These are phyloP conservation scores for Trifolium fragiferum DNA, from an alignment of 306 rosid species.

Conservation along the genomic window DNA sequence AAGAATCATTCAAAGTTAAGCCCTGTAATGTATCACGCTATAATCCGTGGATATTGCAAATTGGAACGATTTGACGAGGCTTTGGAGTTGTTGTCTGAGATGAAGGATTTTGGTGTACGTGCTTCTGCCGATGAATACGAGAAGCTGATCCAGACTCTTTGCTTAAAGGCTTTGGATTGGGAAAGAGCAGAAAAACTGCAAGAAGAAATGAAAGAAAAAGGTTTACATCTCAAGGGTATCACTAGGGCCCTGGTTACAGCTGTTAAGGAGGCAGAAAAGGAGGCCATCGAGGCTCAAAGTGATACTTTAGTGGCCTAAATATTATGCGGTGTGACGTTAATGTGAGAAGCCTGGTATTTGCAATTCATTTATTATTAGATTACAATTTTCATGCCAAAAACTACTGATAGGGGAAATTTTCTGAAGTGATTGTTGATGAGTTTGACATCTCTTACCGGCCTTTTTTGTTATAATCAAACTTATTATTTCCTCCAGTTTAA, in stretches of 20 bases:
- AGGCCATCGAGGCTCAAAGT: slow-evolving; percentile 47
- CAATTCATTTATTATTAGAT: slow-evolving; percentile 34
- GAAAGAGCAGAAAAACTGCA: slow-evolving; percentile 70
- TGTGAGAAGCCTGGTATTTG: slow-evolving; percentile 32
- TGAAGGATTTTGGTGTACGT: slow-evolving; percentile 69
- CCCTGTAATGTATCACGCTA: slow-evolving; percentile 71
- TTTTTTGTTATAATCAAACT: neutral
- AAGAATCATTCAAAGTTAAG: slow-evolving; percentile 62
- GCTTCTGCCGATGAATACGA: slow-evolving; percentile 71
- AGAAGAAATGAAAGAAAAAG: slow-evolving; percentile 80
- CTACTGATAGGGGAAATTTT: slow-evolving; percentile 13
- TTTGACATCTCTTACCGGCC: slow-evolving; percentile 6
- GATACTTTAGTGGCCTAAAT: slow-evolving; percentile 37
- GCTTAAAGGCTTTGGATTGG: slow-evolving; percentile 87
- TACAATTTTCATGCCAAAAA: slow-evolving; percentile 27
- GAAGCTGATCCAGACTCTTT: slow-evolving; percentile 81
- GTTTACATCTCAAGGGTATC: slow-evolving; percentile 70
- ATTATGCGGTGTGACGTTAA: slow-evolving; percentile 5
- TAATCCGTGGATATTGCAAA: slow-evolving; percentile 82
- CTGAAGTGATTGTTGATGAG: slow-evolving; percentile 17
- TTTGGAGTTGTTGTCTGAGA: slow-evolving; percentile 68
- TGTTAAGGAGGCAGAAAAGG: slow-evolving; percentile 75
- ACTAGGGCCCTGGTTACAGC: slow-evolving; percentile 75
- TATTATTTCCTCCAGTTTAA: neutral
- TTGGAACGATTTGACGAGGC: slow-evolving; percentile 77